Percentiles rank a stretch among this genome's conserved stretches.
Evolutionary conservation across 2,329 filamentous ascomycete species (phyloP).

Genomic region (Apiospora malaysiana): DNA sequence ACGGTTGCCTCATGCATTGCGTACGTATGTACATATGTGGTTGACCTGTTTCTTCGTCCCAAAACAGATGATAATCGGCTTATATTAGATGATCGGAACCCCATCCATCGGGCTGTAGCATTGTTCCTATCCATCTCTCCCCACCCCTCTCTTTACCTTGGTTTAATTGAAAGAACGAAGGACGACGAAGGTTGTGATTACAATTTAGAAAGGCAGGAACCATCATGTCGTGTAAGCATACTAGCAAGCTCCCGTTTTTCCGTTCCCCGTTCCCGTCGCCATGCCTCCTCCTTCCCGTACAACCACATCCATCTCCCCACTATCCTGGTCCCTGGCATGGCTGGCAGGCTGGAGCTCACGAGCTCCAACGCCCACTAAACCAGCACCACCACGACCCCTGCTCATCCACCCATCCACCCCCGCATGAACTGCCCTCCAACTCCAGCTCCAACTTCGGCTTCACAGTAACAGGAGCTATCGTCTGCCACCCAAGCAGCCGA

Average conservation of each 20-base stretch:
- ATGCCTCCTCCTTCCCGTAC: neutral
- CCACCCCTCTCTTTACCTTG: neutral
- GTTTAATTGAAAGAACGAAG: neutral
- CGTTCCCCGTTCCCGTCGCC: neutral
- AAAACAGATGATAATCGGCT: too few relatives aligned
- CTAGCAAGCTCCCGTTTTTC: neutral
- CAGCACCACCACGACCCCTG: neutral
- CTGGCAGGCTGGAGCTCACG: too few relatives aligned
- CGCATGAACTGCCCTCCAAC: too few relatives aligned
- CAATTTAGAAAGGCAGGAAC: neutral
- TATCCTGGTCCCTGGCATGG: too few relatives aligned
- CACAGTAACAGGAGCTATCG: too few relatives aligned
- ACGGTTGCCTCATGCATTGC: neutral
- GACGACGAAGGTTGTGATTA: too few relatives aligned
- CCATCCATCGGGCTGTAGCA: too few relatives aligned
- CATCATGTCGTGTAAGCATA: conserved; percentile 8
- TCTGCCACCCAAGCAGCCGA: too few relatives aligned
- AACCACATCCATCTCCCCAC: neutral
- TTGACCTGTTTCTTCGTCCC: neutral
- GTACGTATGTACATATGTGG: neutral
- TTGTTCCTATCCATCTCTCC: too few relatives aligned
- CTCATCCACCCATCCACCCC: neutral
- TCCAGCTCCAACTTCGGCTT: too few relatives aligned
- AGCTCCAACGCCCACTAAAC: neutral
- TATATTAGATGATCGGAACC: too few relatives aligned